phyloP scores from a whole-genome alignment of 768 basidiomycete genomes.

The Dendrothele bispora region DNA sequence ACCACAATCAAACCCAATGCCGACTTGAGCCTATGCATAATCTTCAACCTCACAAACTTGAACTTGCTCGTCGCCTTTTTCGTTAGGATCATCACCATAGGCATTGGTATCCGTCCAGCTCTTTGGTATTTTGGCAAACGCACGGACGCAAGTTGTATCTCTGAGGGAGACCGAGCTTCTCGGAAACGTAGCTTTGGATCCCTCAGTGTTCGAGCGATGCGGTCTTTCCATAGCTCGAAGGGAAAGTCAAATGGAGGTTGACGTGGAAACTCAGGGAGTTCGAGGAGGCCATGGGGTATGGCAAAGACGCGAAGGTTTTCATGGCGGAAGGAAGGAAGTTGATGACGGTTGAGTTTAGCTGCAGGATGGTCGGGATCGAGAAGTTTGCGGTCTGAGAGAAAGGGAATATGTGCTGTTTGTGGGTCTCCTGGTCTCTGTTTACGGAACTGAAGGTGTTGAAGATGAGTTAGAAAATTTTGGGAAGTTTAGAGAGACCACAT shows the following conservation, averaged over 20 bases:
- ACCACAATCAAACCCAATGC: constrained; percentile 1
- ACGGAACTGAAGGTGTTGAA: constrained; percentile 3
- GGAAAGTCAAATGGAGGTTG: constrained; percentile 4
- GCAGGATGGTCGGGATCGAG: constrained; percentile 6
- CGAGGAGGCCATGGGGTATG: constrained; percentile 1
- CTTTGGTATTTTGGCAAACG: neutral
- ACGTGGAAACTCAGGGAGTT: neutral
- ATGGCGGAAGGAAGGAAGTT: neutral
- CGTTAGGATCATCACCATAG: constrained; percentile 1
- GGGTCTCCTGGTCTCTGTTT: constrained; percentile 3
- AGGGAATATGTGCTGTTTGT: neutral
- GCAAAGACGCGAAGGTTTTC: neutral
- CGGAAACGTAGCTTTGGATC: neutral
- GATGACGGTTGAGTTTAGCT: neutral
- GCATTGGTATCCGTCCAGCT: constrained; percentile 1
- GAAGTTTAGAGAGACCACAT: too few species aligned
- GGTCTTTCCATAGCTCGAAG: constrained; percentile 2
- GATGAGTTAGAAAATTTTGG: too few species aligned
- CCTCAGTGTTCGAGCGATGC: constrained; percentile 2
- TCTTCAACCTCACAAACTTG: constrained; percentile 4
- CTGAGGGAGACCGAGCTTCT: neutral
- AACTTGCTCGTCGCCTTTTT: constrained; percentile 9
- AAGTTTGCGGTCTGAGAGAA: neutral
- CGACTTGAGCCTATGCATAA: constrained; percentile 5
- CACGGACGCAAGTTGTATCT: neutral